Evolutionary conservation across 805 yeast species (phyloP).

Genomic region (Grigorovia humatica): DNA sequence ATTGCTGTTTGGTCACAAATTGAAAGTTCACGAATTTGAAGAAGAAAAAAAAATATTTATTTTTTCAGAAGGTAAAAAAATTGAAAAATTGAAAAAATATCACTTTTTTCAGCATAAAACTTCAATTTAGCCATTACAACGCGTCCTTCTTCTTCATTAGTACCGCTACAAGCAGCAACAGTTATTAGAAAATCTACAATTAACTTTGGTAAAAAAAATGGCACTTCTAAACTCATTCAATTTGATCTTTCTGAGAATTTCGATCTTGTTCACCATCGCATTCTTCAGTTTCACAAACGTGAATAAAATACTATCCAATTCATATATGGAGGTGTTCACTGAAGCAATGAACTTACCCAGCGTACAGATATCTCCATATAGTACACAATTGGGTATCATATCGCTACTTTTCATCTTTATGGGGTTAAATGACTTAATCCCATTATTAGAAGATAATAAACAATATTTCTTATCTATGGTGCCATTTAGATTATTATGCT

Average conservation of each 20-base stretch:
- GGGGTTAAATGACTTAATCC: constrained; percentile 47
- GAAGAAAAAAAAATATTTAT: too few relatives aligned
- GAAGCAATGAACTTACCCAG: constrained; percentile 47
- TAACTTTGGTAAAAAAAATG: constrained; percentile 26
- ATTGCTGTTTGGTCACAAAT: background rate
- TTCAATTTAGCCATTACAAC: too few relatives aligned
- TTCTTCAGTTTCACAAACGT: constrained; percentile 42
- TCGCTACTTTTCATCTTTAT: constrained; percentile 36
- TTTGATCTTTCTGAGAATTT: constrained; percentile 38
- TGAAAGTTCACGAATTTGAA: background rate
- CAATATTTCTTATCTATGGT: constrained; percentile 49
- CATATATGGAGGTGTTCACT: constrained; percentile 42
- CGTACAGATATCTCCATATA: constrained; percentile 21
- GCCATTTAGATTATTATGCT: constrained; percentile 44
- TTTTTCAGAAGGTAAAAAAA: too few relatives aligned
- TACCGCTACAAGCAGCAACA: too few relatives aligned
- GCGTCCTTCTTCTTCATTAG: too few relatives aligned
- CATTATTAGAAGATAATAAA: constrained; percentile 37
- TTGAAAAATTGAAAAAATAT: too few relatives aligned
- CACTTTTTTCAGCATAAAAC: too few relatives aligned
- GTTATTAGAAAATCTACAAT: too few relatives aligned
- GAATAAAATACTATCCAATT: constrained; percentile 32
- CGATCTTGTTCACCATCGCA: constrained; percentile 35
- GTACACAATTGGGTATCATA: constrained; percentile 41
- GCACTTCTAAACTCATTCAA: constrained; percentile 42